Evolutionary conservation across 2,329 filamentous ascomycete species (phyloP), one percentile per base, ranked within the genome.

Genomic region (Truncatella angustata): DNA sequence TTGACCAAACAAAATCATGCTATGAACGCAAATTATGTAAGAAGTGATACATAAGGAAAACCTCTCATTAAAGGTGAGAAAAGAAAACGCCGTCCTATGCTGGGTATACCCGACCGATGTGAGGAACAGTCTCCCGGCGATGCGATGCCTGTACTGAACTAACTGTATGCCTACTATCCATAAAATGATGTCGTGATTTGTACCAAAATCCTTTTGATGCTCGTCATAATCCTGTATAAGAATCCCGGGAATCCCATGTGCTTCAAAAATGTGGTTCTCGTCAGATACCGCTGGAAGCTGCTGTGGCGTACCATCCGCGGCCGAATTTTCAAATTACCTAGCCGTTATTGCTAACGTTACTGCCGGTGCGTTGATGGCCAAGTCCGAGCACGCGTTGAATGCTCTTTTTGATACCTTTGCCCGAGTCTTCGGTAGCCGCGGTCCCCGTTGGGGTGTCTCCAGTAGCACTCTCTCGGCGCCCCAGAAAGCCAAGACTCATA

Each of bases 401-500:
- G 45, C 69, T 69, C 51, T 60, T 67, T 34, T 62, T 61, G 44
- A 72, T 60, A 6, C 65, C 64, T 51, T 62, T 69, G 6, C 34
- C 49, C 4, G 48, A n/a, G 21, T 30, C 50, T 16, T 49, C 50
- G 24, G 49, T 46, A 4, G 49, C 40, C n/a, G 58, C 14, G 49
- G 12, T 42, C 35, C 2, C 45, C 30, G 12, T 53, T 20, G 45
- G 50, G 6, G 59, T 52, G 23, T 62, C 62, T 11, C 58, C 60
- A 0, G 47, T 56, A 18, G 49, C 59, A 26, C 64, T 69, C 21
- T 66, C 63, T 32, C 62, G 61, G 49, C 75, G 67, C 3, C 73
- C 72, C 3, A 78, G 63, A 3, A 79, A 65, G 3, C 74, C 75
- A 39, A 79, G 72, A 53, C 77, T 80, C 68, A 79, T 66, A 40